Base-by-base conservation (phyloP, 129 eudicot species). In the Rutidosis leptorrhynchoides region DNA sequence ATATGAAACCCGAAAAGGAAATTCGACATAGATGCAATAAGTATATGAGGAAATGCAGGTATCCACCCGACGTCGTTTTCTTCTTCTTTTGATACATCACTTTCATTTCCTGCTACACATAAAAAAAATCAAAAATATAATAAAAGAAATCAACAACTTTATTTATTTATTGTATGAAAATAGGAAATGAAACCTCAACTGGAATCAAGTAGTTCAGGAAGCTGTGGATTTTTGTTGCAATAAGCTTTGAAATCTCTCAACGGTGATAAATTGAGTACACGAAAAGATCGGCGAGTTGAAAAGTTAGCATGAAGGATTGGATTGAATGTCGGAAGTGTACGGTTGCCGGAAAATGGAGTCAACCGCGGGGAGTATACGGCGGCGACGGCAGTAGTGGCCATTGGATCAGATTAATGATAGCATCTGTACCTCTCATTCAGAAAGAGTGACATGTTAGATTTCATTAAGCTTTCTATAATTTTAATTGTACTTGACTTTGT, bases 1-100 rank as follows among this genome's bases (percentile, higher is more conserved):
- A 89, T 89, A 57, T 89, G 96, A 73, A 81, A 89, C 14, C 96
- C 96, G 77, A 89, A 89, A 40, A 89, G 86, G 74, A 89, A 89
- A 83, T 89, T 89, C 65, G 96, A 80, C 95, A 81, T 77, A 30
- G 96, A 89, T 77, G 96, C 94, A 61, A 75, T 71, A 64, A 89
- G 67, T 29, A 76, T 76, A 77, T 89, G 90, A 64, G 95, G 96
- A 75, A 89, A 81, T 54, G 95, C 83, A 61, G 96, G 88, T 21
- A 85, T 62, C 94, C 94, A 89, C 46, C 96, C 95, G 63, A 81
- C 28, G 15, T 85, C 84, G 56, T 3, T 53, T 23, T 45, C 79
- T 27, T 69, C 68, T 42, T 85, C 74, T 62, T 71, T 80, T 49
- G 60, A 29, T 60, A 21, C 63, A 26, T 20, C 62, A 43, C 56